Base-by-base conservation (phyloP, 768 basidiomycete species). In the Mrakia blollopis region DNA sequence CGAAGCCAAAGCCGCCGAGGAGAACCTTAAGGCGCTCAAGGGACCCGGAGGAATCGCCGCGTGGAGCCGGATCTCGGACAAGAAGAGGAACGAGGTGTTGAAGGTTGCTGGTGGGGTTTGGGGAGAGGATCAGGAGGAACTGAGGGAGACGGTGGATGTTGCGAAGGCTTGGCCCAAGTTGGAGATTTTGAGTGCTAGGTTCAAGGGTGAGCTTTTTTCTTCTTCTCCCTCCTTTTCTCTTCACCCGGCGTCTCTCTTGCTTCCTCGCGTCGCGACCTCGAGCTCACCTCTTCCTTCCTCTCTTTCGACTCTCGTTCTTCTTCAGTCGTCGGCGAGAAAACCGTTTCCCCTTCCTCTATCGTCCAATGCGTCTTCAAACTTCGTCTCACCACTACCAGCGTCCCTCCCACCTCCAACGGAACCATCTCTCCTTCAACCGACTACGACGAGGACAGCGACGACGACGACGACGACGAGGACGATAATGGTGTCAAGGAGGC, bases 311-410 rank as follows among this genome's bases (percentile, higher is more conserved):
- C 25, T 71, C 39, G 28, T 47, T 44, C 32, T 23, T 61, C 25
- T 28, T 28, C 76, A 94, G 94, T 99, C 72, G 92, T 93, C 78
- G 96, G 92, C 73, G 97, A 99, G 84, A 90, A 90, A 23, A 84
- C 91, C 47, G 89, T 98, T 50, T 91, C 92, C 0, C 94, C 96
- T 0, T 91, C 91, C 2, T 89, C 96, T 0, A 91, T 98, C 79
- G 92, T 97, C 35, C 91, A 90, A 81, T 88, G 98, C 57, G 86
- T 92, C 41, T 88, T 96, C 83, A 94, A 94, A 83, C 86, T 94
- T 28, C 91, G 92, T 25, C 81, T 97, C 63, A 84, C 86, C 32
- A 89, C 89, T 8, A 90, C 91, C 30, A 83, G 84, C 4, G 79
- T 65, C 8, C 47, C 70, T 44, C 28, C 67, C 28, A 71, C n/a